Conservation (phyloP, 2,329 filamentous ascomycete species). For the Beauveria bassiana region DNA sequence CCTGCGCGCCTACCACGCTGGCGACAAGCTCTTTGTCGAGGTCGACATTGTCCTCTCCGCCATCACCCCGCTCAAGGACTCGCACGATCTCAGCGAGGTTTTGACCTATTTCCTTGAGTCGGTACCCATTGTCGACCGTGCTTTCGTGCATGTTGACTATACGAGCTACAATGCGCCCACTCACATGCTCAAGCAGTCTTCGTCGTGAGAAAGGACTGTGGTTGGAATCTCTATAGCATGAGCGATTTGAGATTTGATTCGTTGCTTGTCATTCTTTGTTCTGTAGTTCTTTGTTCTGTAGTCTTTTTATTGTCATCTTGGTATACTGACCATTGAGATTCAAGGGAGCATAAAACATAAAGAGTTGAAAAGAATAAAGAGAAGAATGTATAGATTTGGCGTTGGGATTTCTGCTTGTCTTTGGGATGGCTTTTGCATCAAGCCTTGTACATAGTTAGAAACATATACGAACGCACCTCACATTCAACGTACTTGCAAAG, state of each 20-base stretch:
- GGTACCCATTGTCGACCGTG: constrained; percentile 68
- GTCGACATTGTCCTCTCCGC: constrained; percentile 80
- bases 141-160: constrained; percentile 62
- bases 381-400: not conserved
- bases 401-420: not conserved
- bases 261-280: not conserved
- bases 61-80: constrained; percentile 66
- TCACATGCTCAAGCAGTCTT: constrained; percentile 39
- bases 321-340: not conserved
- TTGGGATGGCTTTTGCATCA: not conserved
- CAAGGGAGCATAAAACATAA: not conserved
- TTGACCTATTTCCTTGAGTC: constrained; percentile 80
- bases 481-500: no score
- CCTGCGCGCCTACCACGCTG: constrained; percentile 75
- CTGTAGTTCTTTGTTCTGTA: not conserved
- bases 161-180: constrained; percentile 54
- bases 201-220: not conserved
- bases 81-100: constrained; percentile 69
- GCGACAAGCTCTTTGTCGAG: constrained; percentile 74
- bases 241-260: not conserved
- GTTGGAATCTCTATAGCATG: not conserved
- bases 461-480: no score
- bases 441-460: no score
- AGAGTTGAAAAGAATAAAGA: constrained; percentile 1
- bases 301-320: not conserved